Evolutionary conservation across 345 rosid genomes (phyloP).

Genomic region (Hevea brasiliensis): DNA sequence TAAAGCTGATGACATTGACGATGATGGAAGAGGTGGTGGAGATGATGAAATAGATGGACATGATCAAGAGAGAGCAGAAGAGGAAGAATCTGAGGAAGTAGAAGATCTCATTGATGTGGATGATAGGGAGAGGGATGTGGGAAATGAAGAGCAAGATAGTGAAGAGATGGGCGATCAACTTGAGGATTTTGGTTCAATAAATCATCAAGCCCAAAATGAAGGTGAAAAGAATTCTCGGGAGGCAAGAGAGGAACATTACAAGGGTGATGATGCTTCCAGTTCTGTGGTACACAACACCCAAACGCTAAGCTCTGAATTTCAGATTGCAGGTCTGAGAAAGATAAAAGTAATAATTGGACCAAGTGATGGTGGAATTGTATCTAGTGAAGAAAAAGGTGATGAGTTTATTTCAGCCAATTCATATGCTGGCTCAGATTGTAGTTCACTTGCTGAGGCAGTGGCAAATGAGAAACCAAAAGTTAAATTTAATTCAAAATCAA

Average conservation of each 20-base stretch:
- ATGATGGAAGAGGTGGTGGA: conserved; percentile 43
- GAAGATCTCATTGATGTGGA: conserved; percentile 65
- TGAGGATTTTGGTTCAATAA: conserved; percentile 20
- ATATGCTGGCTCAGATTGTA: neutral
- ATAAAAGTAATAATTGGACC: conserved; percentile 6
- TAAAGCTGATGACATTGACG: conserved; percentile 33
- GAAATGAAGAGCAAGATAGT: conserved; percentile 29
- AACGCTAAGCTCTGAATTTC: neutral
- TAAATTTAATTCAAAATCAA: too few species aligned
- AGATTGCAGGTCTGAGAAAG: conserved; percentile 16
- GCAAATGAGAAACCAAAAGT: neutral
- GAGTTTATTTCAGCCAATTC: neutral
- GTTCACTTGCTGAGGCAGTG: neutral
- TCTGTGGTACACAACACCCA: conserved; percentile 15
- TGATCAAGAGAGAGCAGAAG: conserved; percentile 47
- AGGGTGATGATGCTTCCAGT: conserved; percentile 26
- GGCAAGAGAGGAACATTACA: conserved; percentile 27
- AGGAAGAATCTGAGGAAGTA: conserved; percentile 49
- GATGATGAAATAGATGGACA: conserved; percentile 51
- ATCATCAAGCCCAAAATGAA: conserved; percentile 19
- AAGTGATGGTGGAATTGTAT: neutral
- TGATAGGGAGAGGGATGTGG: conserved; percentile 44
- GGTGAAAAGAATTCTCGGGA: conserved; percentile 12
- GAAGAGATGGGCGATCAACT: conserved; percentile 24
- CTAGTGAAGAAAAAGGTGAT: neutral